Conservation (phyloP, 2,329 filamentous ascomycete genomes). For the Monilinia polystroma region DNA sequence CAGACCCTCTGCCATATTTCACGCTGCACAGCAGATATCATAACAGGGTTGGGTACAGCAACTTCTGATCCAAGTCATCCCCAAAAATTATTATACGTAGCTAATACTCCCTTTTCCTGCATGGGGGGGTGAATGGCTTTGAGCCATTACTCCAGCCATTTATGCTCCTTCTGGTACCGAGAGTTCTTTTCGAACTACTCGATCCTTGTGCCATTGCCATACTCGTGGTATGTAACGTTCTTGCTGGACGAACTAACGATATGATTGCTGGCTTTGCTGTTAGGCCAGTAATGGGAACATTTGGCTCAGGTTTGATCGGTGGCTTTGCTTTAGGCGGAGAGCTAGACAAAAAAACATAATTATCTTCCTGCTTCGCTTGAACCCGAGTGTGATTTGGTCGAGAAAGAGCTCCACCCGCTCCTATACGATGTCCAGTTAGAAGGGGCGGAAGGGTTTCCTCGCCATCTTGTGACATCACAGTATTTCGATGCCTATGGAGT, state of each 20-base stretch:
- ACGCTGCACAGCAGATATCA: not conserved
- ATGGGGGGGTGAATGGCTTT: conserved; percentile 36
- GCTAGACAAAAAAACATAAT: conserved; percentile 39
- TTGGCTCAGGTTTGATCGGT: conserved; percentile 19
- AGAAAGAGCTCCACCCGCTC: conserved; percentile 23
- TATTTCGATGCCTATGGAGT: conserved; percentile 18
- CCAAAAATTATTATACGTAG: not conserved
- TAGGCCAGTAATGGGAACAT: conserved; percentile 22
- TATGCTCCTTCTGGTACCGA: conserved; percentile 50
- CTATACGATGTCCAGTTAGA: conserved; percentile 33
- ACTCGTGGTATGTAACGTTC: conserved; percentile 34
- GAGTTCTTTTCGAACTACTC: conserved; percentile 43
- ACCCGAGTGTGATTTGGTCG: conserved; percentile 30
- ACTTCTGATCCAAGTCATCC: not conserved
- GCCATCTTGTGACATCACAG: not conserved
- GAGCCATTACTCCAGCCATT: conserved; percentile 47
- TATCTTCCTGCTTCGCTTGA: conserved; percentile 27
- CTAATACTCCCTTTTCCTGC: conserved; percentile 28
- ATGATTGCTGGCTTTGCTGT: conserved; percentile 31
- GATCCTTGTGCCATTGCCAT: conserved; percentile 28
- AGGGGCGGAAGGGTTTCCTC: not conserved
- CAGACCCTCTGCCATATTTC: not conserved
- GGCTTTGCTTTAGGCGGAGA: conserved; percentile 34
- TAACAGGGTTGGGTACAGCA: not conserved
- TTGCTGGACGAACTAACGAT: conserved; percentile 33